Percentiles rank a stretch among this genome's conserved stretches.
Conservation (phyloP, 2,329 filamentous ascomycete genomes). For the Microdochium trichocladiopsis region DNA sequence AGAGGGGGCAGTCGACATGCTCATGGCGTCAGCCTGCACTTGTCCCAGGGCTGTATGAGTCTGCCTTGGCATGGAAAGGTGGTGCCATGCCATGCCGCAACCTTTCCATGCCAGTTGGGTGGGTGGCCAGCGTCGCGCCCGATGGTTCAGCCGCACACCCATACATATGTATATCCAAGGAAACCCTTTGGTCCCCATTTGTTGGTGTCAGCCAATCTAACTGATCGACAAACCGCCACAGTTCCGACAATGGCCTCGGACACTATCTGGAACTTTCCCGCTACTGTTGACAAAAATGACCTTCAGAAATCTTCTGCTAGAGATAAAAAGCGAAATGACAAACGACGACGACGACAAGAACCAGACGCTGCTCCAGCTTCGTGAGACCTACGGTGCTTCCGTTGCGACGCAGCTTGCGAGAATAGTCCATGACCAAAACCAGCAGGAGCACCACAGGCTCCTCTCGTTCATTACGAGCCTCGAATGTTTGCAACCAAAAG, state of each 20-base stretch:
- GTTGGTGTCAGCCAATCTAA: not conserved
- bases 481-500: slow-evolving; percentile 3
- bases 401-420: not conserved
- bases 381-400: not conserved
- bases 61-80: not conserved
- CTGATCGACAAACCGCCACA: not conserved
- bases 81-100: not conserved
- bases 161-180: not conserved
- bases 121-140: no score
- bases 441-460: not conserved
- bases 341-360: slow-evolving; percentile 1
- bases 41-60: not conserved
- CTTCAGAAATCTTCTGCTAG: not conserved
- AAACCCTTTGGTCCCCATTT: no score
- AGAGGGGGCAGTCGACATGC: no score
- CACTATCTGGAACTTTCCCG: not conserved
- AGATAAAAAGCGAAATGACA: not conserved
- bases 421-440: not conserved
- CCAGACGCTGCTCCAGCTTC: not conserved
- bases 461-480: not conserved
- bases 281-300: not conserved
- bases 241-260: not conserved
- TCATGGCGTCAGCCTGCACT: no score
- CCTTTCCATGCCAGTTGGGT: not conserved
- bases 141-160: no score